Evolutionary conservation across 805 yeast species (phyloP).

Genomic region (Candida xyloterini): DNA sequence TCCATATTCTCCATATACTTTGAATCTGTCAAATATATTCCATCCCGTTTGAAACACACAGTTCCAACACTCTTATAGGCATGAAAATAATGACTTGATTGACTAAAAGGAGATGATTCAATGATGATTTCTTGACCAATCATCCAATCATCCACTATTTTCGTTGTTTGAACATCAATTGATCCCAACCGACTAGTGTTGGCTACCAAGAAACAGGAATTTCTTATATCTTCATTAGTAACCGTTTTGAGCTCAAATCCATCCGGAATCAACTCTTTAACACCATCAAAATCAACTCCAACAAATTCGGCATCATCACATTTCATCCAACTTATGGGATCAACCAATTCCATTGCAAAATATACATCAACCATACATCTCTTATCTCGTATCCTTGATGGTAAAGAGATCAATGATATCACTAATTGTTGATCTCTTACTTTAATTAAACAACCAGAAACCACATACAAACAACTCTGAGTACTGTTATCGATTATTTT

Average conservation of each 20-base stretch:
- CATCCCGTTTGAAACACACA: slow-evolving; percentile 14
- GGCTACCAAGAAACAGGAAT: slow-evolving; percentile 16
- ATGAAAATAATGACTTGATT: slow-evolving; percentile 18
- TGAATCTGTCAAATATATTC: slow-evolving; percentile 34
- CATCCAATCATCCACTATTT: background rate
- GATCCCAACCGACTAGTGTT: slow-evolving; percentile 8
- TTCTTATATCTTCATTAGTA: slow-evolving; percentile 25
- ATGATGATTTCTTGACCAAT: slow-evolving; percentile 8
- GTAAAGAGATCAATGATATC: background rate
- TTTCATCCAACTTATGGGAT: slow-evolving; percentile 1
- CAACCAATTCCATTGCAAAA: background rate
- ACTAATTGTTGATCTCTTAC: background rate
- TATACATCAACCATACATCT: background rate
- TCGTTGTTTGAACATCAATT: background rate
- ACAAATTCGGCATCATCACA: background rate
- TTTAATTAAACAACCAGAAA: background rate
- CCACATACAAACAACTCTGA: background rate
- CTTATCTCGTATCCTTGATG: background rate
- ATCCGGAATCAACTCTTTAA: slow-evolving; percentile 3
- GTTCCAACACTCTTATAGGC: background rate
- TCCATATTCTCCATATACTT: slow-evolving; percentile 45
- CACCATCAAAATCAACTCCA: background rate
- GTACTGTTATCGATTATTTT: background rate
- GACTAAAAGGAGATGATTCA: slow-evolving; percentile 25
- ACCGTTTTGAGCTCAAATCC: slow-evolving; percentile 28